Conservation (phyloP, 768 basidiomycete genomes). For the Mycena leptocephala region DNA sequence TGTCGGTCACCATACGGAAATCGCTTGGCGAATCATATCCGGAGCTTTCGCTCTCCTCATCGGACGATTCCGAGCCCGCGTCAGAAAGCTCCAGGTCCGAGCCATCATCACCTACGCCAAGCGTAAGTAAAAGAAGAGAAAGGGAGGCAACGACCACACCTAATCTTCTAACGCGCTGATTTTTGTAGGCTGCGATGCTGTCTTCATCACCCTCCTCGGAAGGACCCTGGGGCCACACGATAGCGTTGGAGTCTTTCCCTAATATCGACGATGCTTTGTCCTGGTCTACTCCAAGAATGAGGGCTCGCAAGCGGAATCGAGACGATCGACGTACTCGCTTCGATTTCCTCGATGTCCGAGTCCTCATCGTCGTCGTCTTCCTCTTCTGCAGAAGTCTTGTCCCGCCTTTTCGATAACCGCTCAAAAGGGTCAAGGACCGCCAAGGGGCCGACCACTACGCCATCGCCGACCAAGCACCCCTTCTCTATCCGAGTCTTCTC, state of each 20-base stretch:
- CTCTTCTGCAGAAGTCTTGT: conserved; percentile 50
- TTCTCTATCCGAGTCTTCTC: conserved; percentile 76
- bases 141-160: conserved; percentile 58
- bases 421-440: conserved; percentile 80
- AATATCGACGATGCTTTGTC: conserved; percentile 62
- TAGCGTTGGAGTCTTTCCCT: conserved; percentile 83
- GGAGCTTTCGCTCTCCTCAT: conserved; percentile 52
- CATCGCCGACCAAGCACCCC: conserved; percentile 89
- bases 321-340: conserved; percentile 66
- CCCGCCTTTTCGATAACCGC: conserved; percentile 74
- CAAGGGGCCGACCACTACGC: conserved; percentile 84
- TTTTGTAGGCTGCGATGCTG: conserved; percentile 72
- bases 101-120: conserved; percentile 68
- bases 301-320: not conserved
- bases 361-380: conserved; percentile 51
- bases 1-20: not conserved
- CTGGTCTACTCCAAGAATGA: conserved; percentile 59
- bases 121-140: conserved; percentile 2
- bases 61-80: conserved; percentile 70
- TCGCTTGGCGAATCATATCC: conserved; percentile 19
- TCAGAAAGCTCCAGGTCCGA: conserved; percentile 78
- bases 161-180: conserved; percentile 83
- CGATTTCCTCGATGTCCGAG: conserved; percentile 80
- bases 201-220: conserved; percentile 78
- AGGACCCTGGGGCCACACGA: conserved; percentile 83